A percentile compares a stretch with the other conserved stretches of the same genome.
phyloP scores from a whole-genome alignment of 2,329 filamentous ascomycete species.

The Alternaria hordeiaustralica region DNA sequence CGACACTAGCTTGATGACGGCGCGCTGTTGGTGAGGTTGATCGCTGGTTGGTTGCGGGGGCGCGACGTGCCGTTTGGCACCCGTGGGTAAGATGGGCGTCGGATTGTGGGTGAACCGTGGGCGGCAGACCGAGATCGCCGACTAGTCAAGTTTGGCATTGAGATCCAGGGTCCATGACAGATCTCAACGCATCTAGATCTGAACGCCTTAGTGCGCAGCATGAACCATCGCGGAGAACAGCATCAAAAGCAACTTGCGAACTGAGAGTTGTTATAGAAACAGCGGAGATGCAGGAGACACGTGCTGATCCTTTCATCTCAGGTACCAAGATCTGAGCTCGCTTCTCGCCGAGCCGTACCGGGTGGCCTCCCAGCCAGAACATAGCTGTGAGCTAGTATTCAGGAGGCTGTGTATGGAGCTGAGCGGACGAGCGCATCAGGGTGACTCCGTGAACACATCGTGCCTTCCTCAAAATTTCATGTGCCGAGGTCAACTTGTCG shows the following conservation, averaged over 20 bases:
- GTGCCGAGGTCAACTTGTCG: background rate
- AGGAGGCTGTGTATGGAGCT: background rate
- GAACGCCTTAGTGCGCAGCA: background rate
- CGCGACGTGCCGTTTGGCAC: background rate
- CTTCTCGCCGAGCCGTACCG: background rate
- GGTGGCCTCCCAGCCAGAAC: background rate
- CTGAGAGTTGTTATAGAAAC: background rate
- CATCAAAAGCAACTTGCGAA: background rate
- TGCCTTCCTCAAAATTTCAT: background rate
- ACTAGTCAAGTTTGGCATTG: background rate
- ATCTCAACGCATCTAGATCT: slow-evolving; percentile 1
- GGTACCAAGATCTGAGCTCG: background rate
- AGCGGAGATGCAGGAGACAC: background rate
- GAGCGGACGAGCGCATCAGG: background rate
- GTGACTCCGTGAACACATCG: background rate
- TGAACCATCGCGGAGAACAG: background rate
- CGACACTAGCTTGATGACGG: slow-evolving; percentile 1
- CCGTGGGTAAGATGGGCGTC: slow-evolving; percentile 4
- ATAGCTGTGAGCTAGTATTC: background rate
- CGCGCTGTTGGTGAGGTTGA: background rate
- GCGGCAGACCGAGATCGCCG: background rate
- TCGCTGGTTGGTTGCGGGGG: background rate
- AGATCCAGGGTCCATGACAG: slow-evolving; percentile 1
- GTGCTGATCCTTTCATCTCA: background rate
- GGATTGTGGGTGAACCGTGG: slow-evolving; percentile 1